These are phyloP conservation scores for Desmodesmus armatus DNA, from an alignment of 139 green algal genomes.

Conservation along the genomic window DNA sequence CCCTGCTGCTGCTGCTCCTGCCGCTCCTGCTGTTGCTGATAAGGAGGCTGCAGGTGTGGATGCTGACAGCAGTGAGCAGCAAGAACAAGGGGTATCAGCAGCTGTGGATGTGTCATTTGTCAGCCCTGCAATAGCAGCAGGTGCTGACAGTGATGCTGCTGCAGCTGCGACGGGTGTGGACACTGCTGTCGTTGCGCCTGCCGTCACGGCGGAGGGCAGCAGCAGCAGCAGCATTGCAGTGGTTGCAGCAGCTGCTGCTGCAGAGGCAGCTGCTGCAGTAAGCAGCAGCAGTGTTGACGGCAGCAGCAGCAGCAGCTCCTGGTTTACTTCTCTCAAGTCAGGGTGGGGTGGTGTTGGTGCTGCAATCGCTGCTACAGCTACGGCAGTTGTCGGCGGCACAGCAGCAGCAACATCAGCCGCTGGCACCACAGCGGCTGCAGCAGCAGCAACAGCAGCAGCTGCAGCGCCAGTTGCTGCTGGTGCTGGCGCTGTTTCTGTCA, in stretches of 20 bases:
- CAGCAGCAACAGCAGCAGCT: neutral
- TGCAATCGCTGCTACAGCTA: conserved; percentile 9
- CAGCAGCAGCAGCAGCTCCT: conserved; percentile 27
- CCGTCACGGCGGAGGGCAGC: too few relatives aligned
- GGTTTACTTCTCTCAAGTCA: neutral
- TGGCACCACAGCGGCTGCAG: neutral
- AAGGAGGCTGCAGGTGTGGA: too few relatives aligned
- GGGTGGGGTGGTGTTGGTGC: neutral
- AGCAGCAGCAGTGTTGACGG: neutral
- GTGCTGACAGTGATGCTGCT: neutral
- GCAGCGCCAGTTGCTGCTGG: neutral
- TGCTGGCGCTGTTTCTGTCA: neutral
- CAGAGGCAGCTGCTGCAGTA: neutral
- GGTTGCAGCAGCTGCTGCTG: conserved; percentile 25
- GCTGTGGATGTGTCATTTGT: neutral
- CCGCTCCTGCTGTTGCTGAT: neutral
- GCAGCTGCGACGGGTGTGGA: too few relatives aligned
- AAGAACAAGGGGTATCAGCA: neutral
- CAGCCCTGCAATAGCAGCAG: conserved; percentile 13
- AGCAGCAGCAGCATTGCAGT: too few relatives aligned
- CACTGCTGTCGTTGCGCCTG: too few relatives aligned
- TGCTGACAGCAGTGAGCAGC: neutral
- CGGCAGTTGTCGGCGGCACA: conserved; percentile 20
- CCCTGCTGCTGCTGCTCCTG: neutral
- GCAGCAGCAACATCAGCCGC: conserved; percentile 24